phyloP scores from a whole-genome alignment of 108 stramenopile species.

The Phaeodactylum tricornutum region DNA sequence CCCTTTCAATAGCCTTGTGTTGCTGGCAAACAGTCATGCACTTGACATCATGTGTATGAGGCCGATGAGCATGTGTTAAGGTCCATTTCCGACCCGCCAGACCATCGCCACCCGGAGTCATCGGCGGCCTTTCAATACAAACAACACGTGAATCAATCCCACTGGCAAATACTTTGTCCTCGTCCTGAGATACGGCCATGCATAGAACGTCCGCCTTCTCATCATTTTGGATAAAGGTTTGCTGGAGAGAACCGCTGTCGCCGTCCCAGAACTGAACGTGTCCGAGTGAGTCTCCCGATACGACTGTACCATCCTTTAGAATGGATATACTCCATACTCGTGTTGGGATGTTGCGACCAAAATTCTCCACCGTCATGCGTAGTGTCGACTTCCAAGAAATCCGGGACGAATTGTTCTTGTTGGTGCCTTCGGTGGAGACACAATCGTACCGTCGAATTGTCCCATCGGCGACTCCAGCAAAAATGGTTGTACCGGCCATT shows the following conservation, averaged over 20 bases:
- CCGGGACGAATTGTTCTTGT: conserved; percentile 1
- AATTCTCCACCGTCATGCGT: conserved; percentile 83
- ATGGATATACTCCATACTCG: conserved; percentile 80
- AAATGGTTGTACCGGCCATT: conserved; percentile 54
- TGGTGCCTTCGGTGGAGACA: not conserved
- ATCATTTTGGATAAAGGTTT: conserved; percentile 75
- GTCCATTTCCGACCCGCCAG: conserved; percentile 52
- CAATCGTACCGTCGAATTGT: conserved; percentile 69
- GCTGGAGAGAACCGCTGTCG: conserved; percentile 62
- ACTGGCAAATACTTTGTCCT: conserved; percentile 77
- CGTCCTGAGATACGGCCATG: conserved; percentile 60
- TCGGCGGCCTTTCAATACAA: conserved; percentile 49
- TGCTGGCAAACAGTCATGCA: conserved; percentile 51
- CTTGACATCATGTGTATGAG: conserved; percentile 90
- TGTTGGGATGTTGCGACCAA: conserved; percentile 54
- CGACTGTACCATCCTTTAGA: conserved; percentile 72
- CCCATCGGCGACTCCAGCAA: conserved; percentile 88
- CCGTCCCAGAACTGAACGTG: conserved; percentile 91
- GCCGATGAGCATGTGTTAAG: conserved; percentile 68
- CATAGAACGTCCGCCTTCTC: conserved; percentile 76
- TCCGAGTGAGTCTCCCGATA: conserved; percentile 86
- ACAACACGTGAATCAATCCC: conserved; percentile 90
- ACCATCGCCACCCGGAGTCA: not conserved
- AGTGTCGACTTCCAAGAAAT: conserved; percentile 37
- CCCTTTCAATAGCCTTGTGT: not conserved